Evolutionary conservation across 225 moss, liverwort and hornwort species (phyloP), one percentile per base, ranked within the genome.

Genomic region (Sphagnum tenellum): DNA sequence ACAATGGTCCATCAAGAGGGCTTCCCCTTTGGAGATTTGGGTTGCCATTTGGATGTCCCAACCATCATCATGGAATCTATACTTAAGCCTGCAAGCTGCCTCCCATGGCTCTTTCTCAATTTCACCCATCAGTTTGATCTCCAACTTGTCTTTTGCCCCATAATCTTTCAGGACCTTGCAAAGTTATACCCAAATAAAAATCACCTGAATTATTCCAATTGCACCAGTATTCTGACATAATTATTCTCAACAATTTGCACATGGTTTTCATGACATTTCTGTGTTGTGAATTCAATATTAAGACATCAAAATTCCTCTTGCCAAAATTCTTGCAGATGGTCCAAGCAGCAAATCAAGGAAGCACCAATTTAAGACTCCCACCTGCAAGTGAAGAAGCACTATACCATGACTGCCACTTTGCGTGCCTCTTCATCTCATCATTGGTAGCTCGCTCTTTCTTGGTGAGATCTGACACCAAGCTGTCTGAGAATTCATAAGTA

Each of bases 361-460:
- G 29, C 29, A 29, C 29, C 29, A 29, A 29, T 29, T 0, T 29
- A 29, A 29, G 29, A 29, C 29, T 29, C 29, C 29, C 29, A 29
- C 29, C 29, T 29, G 29, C 29, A 29, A 29, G 29, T 29, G 29
- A 29, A 29, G 29, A 29, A 29, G 29, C 29, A 29, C 29, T 29
- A 29, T 62, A 88, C 91, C 72, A 71, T 55, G 9, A 70, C 2
- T 2, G 86, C 71, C 9, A 49, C 69, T 64, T 79, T 78, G 47
- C 78, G 75, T 29, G 85, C 87, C 0, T 80, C 77, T 73, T 86
- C 82, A 2, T 77, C 64, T 82, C 71, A 50, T 85, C 75, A 68
- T 75, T 89, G 2, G 74, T 68, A 4, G 29, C 64, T 72, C 75
- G 76, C 63, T 82, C 76, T 60, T 79, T 69, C 2, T 3, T 3